Evolutionary conservation across 2,329 filamentous ascomycete genomes (phyloP).

Genomic region (Karstenula rhodostoma): DNA sequence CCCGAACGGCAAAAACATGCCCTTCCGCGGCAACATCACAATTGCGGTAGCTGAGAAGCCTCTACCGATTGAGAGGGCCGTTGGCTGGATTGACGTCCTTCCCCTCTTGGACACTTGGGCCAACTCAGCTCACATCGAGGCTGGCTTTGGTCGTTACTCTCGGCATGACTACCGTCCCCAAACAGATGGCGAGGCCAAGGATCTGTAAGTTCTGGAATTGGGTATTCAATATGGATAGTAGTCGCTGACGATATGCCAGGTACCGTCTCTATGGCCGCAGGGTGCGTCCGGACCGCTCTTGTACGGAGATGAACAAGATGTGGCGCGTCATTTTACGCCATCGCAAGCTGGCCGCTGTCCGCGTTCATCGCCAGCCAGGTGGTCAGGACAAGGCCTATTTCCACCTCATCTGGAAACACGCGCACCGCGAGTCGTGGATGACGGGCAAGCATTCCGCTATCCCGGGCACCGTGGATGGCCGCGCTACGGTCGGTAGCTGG

Average conservation of each 20-base stretch:
- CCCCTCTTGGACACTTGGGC: conserved; percentile 40
- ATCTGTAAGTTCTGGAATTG: conserved; percentile 33
- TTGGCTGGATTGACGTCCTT: conserved; percentile 30
- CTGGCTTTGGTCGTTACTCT: conserved; percentile 41
- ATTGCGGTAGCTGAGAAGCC: conserved; percentile 33
- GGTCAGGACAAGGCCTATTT: conserved; percentile 28
- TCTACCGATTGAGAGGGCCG: conserved; percentile 19
- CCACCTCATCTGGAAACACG: conserved; percentile 35
- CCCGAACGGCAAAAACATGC: conserved; percentile 23
- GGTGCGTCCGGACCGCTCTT: conserved; percentile 30
- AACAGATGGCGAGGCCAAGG: conserved; percentile 42
- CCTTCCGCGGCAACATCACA: conserved; percentile 37
- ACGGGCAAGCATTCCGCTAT: conserved; percentile 10
- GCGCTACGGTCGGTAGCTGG: conserved; percentile 24
- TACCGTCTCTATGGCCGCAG: conserved; percentile 42
- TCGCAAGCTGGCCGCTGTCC: conserved; percentile 21
- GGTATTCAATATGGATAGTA: not conserved
- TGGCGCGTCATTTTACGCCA: conserved; percentile 36
- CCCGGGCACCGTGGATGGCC: not conserved
- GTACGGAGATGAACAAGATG: conserved; percentile 29
- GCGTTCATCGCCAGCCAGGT: not conserved
- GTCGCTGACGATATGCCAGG: conserved; percentile 19
- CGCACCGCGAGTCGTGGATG: conserved; percentile 37
- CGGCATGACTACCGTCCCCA: conserved; percentile 22
- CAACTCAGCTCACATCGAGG: conserved; percentile 37